Base-by-base conservation (phyloP, 2,329 filamentous ascomycete species). In the Gnomoniopsis smithogilvyi region DNA sequence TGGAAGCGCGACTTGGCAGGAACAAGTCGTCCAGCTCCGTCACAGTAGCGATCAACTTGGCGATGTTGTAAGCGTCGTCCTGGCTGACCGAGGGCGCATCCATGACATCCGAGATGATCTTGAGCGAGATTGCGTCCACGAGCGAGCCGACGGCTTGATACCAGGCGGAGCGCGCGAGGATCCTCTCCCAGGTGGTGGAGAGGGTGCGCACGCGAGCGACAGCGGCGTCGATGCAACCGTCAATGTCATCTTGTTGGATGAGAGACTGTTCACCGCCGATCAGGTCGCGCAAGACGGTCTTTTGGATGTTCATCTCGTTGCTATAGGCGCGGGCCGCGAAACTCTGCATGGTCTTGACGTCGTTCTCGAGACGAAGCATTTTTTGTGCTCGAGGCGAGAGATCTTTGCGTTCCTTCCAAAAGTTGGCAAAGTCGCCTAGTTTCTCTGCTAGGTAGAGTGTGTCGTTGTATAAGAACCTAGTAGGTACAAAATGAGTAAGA, bases 391-490 rank as follows among this genome's bases (percentile, higher is more conserved):
- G 75, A 2, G 75, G 68, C 2, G 75, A 74, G 7, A 87, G 67
- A 62, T 86, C 81, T 6, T 77, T 72, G 2, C 84, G 79, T 21
- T 73, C 67, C 64, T 81, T 81, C 85, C 84, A 88, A 1, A 71
- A 65, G 2, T 70, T 67, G 0, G 76, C 70, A 57, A 85, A 79
- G 1, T 79, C 77, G 2, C 74, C 70, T 7, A 89, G 72, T 53
- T 76, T 76, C 66, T 88, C 84, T 1, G 85, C 79, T 8, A 90
- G 73, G 68, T 88, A 88, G 64, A 80, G 81, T 41, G 84, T 80
- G 66, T 90, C 87, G 61, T 89, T 90, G 67, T 89, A 89, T 6
- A 89, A 75, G 63, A 80, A 86, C 82, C 83, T 86, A 26, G 6
- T 7, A 21, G 33, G 24, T 26, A 17, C 38, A 57, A 15, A 62